phyloP scores from a whole-genome alignment of 2,329 filamentous ascomycete species.

The Trichothecium roseum region DNA sequence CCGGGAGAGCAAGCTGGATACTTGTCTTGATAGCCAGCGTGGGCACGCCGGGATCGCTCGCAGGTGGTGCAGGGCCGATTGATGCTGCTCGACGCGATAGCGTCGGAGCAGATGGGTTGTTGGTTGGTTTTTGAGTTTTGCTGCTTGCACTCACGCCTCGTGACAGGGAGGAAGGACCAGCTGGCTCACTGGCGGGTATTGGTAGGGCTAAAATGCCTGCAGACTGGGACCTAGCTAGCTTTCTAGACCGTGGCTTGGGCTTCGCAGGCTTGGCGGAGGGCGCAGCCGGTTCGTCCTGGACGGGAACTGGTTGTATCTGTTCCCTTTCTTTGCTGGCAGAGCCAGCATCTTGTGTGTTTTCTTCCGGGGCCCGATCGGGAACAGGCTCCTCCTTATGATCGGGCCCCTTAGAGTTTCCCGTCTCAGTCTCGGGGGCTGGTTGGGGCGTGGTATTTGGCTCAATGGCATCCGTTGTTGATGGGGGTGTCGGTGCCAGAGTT shows the following conservation, averaged over 20 bases:
- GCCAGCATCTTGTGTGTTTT: too few relatives aligned
- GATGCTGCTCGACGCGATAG: conserved; percentile 28
- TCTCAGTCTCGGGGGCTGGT: neutral
- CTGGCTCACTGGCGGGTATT: conserved; percentile 40
- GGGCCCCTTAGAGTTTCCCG: neutral
- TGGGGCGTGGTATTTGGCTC: conserved; percentile 14
- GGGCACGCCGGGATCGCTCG: conserved; percentile 33
- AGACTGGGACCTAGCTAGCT: conserved; percentile 24
- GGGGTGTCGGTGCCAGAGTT: conserved; percentile 22
- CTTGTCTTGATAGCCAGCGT: neutral
- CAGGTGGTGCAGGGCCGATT: conserved; percentile 23
- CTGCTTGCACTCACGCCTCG: conserved; percentile 11
- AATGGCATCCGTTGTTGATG: conserved; percentile 25
- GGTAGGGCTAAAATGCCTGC: conserved; percentile 25
- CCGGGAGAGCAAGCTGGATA: neutral
- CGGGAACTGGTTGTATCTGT: neutral
- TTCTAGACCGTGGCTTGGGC: conserved; percentile 10
- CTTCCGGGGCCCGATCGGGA: too few relatives aligned
- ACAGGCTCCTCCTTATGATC: too few relatives aligned
- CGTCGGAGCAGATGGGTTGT: conserved; percentile 19
- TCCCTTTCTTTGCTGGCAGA: neutral
- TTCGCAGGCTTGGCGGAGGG: conserved; percentile 8
- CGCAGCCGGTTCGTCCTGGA: conserved; percentile 1
- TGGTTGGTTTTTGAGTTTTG: conserved; percentile 7
- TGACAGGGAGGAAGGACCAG: conserved; percentile 29